A percentile compares a stretch with the other conserved stretches of the same genome.
Evolutionary conservation across 352 stramenopile species (phyloP).

Genomic region (Phytopythium chamaehyphon): DNA sequence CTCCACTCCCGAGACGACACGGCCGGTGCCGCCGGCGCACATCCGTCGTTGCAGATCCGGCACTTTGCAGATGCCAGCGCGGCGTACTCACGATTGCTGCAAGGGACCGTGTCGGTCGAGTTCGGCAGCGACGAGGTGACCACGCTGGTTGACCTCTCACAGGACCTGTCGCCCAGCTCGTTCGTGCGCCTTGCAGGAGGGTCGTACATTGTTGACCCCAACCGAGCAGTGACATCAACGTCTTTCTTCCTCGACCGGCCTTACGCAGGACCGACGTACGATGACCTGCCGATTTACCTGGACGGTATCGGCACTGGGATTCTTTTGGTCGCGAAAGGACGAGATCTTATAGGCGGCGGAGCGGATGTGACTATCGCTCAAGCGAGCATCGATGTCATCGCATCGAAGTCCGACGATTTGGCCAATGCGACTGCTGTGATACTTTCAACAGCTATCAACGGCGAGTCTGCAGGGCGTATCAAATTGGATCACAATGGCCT

Average conservation of each 20-base stretch:
- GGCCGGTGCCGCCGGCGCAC: conserved; percentile 17
- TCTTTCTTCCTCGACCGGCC: conserved; percentile 45
- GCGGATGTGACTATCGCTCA: conserved; percentile 2
- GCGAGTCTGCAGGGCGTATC: conserved; percentile 17
- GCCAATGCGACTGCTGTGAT: conserved; percentile 26
- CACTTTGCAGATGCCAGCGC: conserved; percentile 49
- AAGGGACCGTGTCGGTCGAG: conserved; percentile 43
- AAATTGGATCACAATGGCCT: conserved; percentile 34
- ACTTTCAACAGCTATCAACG: conserved; percentile 29
- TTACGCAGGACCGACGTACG: conserved; percentile 38
- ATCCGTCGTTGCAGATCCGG: conserved; percentile 39
- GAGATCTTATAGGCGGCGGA: conserved; percentile 7
- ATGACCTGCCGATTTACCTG: conserved; percentile 48
- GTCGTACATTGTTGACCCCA: conserved; percentile 45
- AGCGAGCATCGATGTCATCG: conserved; percentile 37
- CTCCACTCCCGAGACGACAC: conserved; percentile 48
- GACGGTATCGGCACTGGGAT: conserved; percentile 46
- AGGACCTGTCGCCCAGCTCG: conserved; percentile 20
- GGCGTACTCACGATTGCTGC: conserved; percentile 18
- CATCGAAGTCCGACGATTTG: conserved; percentile 7
- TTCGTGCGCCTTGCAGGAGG: conserved; percentile 51
- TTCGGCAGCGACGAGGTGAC: conserved; percentile 39
- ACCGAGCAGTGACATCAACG: conserved; percentile 19
- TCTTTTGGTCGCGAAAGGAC: conserved; percentile 27
- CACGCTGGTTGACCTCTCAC: conserved; percentile 38